These are phyloP conservation scores for Pisolithus sp. DNA, from an alignment of 768 basidiomycete species.

Conservation along the genomic window DNA sequence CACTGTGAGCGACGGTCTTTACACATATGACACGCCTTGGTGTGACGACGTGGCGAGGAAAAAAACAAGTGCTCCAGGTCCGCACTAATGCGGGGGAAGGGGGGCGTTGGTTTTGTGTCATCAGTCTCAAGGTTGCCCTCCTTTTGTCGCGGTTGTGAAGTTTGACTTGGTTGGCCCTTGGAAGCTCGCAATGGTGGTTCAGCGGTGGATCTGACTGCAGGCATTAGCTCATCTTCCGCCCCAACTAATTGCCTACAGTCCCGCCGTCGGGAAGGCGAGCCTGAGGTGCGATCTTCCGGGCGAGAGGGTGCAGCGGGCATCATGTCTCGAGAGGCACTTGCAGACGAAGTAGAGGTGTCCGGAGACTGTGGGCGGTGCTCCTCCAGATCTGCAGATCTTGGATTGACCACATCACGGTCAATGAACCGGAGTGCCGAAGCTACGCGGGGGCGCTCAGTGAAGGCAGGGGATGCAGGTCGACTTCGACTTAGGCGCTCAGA, in stretches of 20 bases:
- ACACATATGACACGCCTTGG: conserved; percentile 59
- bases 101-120: conserved; percentile 32
- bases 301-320: background rate
- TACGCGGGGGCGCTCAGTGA: conserved; percentile 3
- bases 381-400: conserved; percentile 60
- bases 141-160: background rate
- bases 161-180: background rate
- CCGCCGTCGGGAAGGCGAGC: background rate
- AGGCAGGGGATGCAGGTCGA: background rate
- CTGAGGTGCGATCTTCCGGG: background rate
- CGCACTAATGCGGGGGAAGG: conserved; percentile 82
- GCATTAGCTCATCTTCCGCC: background rate
- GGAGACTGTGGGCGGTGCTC: conserved; percentile 50
- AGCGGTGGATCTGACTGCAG: background rate
- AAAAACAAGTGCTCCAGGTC: conserved; percentile 79
- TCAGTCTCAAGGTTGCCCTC: conserved; percentile 9
- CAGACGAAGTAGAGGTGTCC: conserved; percentile 17
- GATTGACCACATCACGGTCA: conserved; percentile 51
- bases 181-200: background rate
- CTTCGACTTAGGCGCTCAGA: background rate
- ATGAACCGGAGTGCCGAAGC: conserved; percentile 35
- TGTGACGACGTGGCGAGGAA: conserved; percentile 69
- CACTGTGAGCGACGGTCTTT: conserved; percentile 36
- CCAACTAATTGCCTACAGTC: background rate
- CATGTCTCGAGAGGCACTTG: background rate